A percentile compares a stretch with the other conserved stretches of the same genome.
Conservation (phyloP, 352 stramenopile genomes). For the Peronosclerospora sorghi region DNA sequence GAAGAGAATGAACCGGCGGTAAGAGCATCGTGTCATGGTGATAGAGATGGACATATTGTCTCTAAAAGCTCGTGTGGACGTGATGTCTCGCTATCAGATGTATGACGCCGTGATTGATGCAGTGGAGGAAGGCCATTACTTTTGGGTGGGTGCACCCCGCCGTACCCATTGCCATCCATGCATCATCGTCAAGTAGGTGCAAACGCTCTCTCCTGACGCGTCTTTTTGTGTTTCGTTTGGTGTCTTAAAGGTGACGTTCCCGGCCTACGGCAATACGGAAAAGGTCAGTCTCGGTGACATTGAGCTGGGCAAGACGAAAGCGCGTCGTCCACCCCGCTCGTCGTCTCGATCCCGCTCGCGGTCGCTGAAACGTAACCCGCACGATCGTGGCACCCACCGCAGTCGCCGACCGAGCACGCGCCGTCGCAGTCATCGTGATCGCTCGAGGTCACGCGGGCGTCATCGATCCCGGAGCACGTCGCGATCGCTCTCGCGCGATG, state of each 20-base stretch:
- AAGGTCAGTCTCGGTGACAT: constrained; percentile 92
- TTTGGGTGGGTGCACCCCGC: constrained; percentile 58
- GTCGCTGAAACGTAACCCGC: constrained; percentile 22
- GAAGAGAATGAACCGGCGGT: constrained; percentile 90
- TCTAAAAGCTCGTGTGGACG: background rate
- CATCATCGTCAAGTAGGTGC: no score
- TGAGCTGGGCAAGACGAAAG: constrained; percentile 51
- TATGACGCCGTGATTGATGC: constrained; percentile 95
- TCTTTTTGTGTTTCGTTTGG: no score
- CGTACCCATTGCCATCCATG: no score
- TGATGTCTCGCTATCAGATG: constrained; percentile 38
- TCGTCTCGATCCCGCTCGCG: constrained; percentile 23
- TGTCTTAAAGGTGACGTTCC: constrained; percentile 93
- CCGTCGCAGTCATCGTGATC: constrained; percentile 23
- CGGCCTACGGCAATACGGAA: constrained; percentile 95
- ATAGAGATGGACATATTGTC: background rate
- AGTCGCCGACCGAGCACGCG: constrained; percentile 18
- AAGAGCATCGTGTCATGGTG: background rate
- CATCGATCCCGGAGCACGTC: constrained; percentile 33
- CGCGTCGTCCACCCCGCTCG: constrained; percentile 17
- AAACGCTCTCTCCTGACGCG: no score
- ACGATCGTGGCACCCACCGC: constrained; percentile 7
- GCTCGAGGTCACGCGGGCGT: constrained; percentile 29
- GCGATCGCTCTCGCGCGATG: constrained; percentile 17
- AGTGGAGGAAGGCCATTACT: constrained; percentile 76